Evolutionary conservation across 805 yeast species (phyloP), one percentile per base, ranked within the genome.

Genomic region (Grigorovia yakushimaensis): DNA sequence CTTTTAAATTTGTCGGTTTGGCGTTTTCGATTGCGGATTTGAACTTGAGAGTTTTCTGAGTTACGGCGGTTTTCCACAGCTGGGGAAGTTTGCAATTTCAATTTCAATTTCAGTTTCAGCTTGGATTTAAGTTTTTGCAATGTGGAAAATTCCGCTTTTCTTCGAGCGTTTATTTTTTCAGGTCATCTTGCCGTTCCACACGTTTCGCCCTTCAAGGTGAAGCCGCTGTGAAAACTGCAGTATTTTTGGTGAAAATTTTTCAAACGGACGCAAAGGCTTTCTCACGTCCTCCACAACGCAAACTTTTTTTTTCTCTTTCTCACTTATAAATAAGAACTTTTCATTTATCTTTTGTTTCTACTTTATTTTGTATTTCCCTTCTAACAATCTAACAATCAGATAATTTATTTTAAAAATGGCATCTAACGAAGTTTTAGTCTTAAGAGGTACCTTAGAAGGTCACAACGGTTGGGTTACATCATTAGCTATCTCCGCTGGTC

Each of bases 381-480:
- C 24, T 1, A 36, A 42, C 42, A 24, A 41, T 15, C 22, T 44
- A 39, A 50, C 44, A 46, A 47, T 51, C 49, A 52, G 37, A 53
- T 39, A 47, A 49, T 42, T 49, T 18, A 27, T 11, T 15, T 9
- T 33, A 11, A 48, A 40, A 67, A 84, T 84, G 89, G 77, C 88
- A 74, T 55, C 61, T 56, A 83, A 79, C 75, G 97, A 89, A 86
- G 95, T 89, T 82, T 82, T 91, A 79, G 96, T 91, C 75, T 86
- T 93, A 74, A 89, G 98, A 84, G 99, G 98, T 74, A 87, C 98
- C 82, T 84, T 93, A 73, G 97, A 91, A 79, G 96, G 88, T 69
- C 88, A 82, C 82, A 81, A 79, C 76, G 88, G 88, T 69, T 91
- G 98, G 98, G 98, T 93, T 70, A 93, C 98, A 61, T 81, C 96